Evolutionary conservation across 345 rosid species (phyloP).

Genomic region (Eucalyptus lansdowneana): DNA sequence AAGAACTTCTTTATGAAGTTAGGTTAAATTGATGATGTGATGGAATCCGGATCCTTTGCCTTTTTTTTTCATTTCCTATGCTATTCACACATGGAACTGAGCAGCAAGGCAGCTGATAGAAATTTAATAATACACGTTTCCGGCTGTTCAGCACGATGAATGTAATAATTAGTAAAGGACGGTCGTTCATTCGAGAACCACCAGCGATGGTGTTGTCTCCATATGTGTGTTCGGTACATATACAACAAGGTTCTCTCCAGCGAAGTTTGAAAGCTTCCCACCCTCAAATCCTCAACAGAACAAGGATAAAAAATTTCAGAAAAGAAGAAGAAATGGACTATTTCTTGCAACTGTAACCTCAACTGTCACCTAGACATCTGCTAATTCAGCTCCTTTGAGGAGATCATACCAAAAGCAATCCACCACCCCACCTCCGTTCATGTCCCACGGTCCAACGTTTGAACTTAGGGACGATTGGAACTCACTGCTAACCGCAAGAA

Average conservation of each 20-base stretch:
- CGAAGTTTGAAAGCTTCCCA: neutral
- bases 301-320: neutral
- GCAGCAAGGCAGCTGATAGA: neutral
- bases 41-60: neutral
- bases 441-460: neutral
- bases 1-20: neutral
- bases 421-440: neutral
- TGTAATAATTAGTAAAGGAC: neutral
- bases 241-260: neutral
- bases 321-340: neutral
- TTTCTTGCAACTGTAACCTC: neutral
- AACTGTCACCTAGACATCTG: neutral
- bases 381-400: neutral
- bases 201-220: neutral
- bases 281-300: neutral
- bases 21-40: neutral
- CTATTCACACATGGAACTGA: neutral
- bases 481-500: neutral
- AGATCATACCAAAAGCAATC: neutral
- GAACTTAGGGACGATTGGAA: neutral
- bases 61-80: neutral
- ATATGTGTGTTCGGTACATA: neutral
- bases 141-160: neutral
- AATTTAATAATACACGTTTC: neutral
- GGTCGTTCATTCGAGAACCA: neutral